phyloP scores from a whole-genome alignment of 345 rosid genomes.

The Populus euphratica region DNA sequence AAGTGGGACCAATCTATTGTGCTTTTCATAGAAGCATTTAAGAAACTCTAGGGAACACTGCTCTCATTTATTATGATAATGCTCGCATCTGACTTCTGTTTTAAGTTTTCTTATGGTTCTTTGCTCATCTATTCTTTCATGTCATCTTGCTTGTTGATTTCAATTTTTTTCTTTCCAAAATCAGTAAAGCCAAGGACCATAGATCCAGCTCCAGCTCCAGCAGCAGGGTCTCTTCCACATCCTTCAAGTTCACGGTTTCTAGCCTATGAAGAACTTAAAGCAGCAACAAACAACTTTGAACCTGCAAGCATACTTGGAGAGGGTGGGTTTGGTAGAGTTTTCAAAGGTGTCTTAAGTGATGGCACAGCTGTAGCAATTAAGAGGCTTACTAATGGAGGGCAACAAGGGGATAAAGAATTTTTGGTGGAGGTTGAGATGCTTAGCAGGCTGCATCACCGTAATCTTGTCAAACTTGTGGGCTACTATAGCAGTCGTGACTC shows the following conservation, averaged over 20 bases:
- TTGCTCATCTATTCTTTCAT: conserved; percentile 1
- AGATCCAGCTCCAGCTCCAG: conserved; percentile 40
- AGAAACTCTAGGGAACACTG: not conserved
- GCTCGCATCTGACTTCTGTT: not conserved
- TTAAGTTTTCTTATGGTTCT: not conserved
- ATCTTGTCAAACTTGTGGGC: conserved; percentile 97
- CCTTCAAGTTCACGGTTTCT: conserved; percentile 86
- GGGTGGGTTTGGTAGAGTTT: conserved; percentile 98
- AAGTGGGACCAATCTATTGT: not conserved
- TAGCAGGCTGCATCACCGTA: conserved; percentile 98
- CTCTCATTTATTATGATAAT: not conserved
- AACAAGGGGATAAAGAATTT: conserved; percentile 95
- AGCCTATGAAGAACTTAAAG: conserved; percentile 90
- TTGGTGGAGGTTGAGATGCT: conserved; percentile 99
- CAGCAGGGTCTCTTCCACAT: conserved; percentile 67
- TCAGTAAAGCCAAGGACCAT: conserved; percentile 60
- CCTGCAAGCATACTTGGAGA: conserved; percentile 84
- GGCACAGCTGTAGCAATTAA: conserved; percentile 98
- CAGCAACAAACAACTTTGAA: conserved; percentile 90
- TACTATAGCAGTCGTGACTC: conserved; percentile 85
- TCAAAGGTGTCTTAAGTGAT: conserved; percentile 92
- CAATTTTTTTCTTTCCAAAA: not conserved
- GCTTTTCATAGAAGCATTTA: not conserved
- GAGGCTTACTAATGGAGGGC: conserved; percentile 87
- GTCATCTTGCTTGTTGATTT: not conserved